phyloP scores from a whole-genome alignment of 73 alveolate genomes.

The Tetrahymena malaccensis region DNA sequence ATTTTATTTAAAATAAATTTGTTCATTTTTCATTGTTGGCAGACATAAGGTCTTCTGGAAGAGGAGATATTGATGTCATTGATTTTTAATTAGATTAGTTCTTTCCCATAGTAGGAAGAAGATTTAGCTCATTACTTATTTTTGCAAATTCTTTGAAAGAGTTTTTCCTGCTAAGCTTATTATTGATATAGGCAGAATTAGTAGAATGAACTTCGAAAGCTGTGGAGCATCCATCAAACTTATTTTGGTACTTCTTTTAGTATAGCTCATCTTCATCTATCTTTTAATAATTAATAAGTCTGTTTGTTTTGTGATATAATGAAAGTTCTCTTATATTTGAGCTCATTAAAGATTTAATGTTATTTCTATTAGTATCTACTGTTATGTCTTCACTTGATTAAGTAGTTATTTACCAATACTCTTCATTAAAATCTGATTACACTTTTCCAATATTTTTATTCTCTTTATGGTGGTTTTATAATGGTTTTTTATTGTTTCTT shows the following conservation, averaged over 20 bases:
- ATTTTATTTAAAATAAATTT: no score
- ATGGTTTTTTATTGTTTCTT: not conserved
- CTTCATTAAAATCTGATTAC: not conserved
- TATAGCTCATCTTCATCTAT: not conserved
- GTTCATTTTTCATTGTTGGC: not conserved
- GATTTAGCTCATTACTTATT: not conserved
- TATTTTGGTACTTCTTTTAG: not conserved
- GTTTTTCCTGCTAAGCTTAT: not conserved
- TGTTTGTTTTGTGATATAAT: not conserved
- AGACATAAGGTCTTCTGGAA: not conserved
- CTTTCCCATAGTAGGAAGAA: not conserved
- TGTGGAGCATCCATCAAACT: not conserved
- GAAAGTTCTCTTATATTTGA: not conserved
- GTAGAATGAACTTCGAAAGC: not conserved
- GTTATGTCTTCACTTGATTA: not conserved
- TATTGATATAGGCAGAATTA: not conserved
- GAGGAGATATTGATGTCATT: not conserved
- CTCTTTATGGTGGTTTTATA: not conserved
- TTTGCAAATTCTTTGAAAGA: not conserved
- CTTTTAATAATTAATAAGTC: not conserved
- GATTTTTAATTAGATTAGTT: not conserved
- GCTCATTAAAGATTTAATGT: not conserved
- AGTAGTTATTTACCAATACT: not conserved
- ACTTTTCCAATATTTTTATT: not conserved
- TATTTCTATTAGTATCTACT: not conserved